Conservation (phyloP, 352 stramenopile genomes). For the Phytopythium helicoides region DNA sequence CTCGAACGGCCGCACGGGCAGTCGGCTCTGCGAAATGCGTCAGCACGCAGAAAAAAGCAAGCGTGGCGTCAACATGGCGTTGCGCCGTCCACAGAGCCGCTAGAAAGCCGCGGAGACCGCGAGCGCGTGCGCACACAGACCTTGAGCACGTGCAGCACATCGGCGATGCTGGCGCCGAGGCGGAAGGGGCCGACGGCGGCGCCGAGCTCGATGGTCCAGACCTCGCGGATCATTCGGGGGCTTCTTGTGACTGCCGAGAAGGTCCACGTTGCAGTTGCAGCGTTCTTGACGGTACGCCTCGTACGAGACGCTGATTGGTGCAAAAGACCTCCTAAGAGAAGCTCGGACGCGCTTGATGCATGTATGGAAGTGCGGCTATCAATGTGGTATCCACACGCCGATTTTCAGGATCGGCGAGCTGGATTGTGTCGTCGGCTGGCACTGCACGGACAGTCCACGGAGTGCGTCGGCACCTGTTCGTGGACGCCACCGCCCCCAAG, state of each 20-base stretch:
- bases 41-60: neutral
- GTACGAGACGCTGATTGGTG: no score
- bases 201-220: conserved; percentile 85
- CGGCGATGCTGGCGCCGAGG: conserved; percentile 67
- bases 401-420: no score
- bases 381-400: no score
- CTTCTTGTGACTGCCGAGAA: neutral
- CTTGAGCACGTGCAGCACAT: conserved; percentile 77
- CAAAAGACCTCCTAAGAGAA: no score
- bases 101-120: neutral
- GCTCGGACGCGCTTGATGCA: no score
- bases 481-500: no score
- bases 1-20: conserved; percentile 72
- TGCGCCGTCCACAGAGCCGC: neutral
- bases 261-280: no score
- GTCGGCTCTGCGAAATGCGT: conserved; percentile 36
- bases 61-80: neutral
- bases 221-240: conserved; percentile 58
- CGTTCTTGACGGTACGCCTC: no score
- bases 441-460: no score
- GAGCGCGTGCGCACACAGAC: conserved; percentile 15
- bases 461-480: no score
- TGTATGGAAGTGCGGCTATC: no score
- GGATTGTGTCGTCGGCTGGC: no score
- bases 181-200: conserved; percentile 74